Conservation (phyloP, 2,329 filamentous ascomycete species). For the Fusarium nanum region DNA sequence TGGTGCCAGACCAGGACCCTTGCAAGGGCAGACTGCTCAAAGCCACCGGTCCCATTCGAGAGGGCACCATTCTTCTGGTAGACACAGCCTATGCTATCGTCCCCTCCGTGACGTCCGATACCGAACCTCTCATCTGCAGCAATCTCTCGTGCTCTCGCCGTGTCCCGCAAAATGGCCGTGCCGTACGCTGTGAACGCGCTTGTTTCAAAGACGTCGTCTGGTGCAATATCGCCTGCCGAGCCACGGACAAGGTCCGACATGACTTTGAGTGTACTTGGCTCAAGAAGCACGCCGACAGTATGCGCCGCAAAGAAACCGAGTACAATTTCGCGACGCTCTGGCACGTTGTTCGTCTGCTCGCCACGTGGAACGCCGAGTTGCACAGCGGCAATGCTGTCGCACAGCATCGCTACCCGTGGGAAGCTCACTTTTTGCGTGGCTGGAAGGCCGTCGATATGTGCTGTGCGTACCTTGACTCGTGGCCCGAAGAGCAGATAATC, state of each 20-base stretch:
- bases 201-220: constrained; percentile 45
- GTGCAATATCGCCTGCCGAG: constrained; percentile 43
- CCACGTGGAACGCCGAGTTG: constrained; percentile 40
- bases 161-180: constrained; percentile 23
- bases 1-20: constrained; percentile 42
- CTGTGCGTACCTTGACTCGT: constrained; percentile 47
- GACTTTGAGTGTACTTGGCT: constrained; percentile 46
- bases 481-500: constrained; percentile 43
- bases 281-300: constrained; percentile 24
- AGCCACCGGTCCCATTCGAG: constrained; percentile 36
- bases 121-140: constrained; percentile 44
- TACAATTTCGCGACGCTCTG: constrained; percentile 48
- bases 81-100: constrained; percentile 47
- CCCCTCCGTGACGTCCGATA: constrained; percentile 37
- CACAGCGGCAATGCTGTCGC: background rate
- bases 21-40: constrained; percentile 46
- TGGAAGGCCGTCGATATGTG: constrained; percentile 46
- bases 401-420: constrained; percentile 9
- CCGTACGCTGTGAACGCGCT: constrained; percentile 29
- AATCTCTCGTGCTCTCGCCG: constrained; percentile 43
- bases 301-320: constrained; percentile 37
- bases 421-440: constrained; percentile 38
- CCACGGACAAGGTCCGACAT: constrained; percentile 39
- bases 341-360: constrained; percentile 47
- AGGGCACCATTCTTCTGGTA: constrained; percentile 45